Conservation (phyloP, 805 yeast genomes). For the Ogataea philodendri region DNA sequence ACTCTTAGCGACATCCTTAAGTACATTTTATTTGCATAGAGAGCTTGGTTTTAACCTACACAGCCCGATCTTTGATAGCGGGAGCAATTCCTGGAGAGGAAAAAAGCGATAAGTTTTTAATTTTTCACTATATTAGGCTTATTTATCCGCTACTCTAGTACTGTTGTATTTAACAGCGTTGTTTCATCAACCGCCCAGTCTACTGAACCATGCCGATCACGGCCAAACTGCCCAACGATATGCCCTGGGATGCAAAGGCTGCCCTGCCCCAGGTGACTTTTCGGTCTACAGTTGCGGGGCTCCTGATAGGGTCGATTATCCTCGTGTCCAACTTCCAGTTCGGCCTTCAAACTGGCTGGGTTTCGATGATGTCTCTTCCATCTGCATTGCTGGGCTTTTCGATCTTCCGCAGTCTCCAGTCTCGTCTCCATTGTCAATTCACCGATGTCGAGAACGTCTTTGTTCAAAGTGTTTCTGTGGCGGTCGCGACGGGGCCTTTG, state of each 20-base stretch:
- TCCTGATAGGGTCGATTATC: slow-evolving; percentile 82
- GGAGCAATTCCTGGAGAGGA: slow-evolving; percentile 1
- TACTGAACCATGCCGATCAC: slow-evolving; percentile 19
- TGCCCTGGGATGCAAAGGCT: slow-evolving; percentile 49
- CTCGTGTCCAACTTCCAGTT: slow-evolving; percentile 90
- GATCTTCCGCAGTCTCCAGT: slow-evolving; percentile 59
- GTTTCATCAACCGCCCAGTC: too few relatives aligned
- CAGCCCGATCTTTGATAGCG: slow-evolving; percentile 11
- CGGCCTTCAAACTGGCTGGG: slow-evolving; percentile 98
- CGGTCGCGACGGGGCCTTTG: slow-evolving; percentile 96
- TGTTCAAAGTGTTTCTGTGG: slow-evolving; percentile 90
- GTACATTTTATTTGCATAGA: slow-evolving; percentile 65
- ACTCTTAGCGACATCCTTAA: slow-evolving; percentile 87
- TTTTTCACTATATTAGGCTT: too few relatives aligned
- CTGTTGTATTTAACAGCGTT: too few relatives aligned
- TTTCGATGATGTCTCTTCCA: slow-evolving; percentile 97
- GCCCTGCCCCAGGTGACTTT: slow-evolving; percentile 63
- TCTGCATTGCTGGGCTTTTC: slow-evolving; percentile 88
- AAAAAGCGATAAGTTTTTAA: slow-evolving; percentile 8
- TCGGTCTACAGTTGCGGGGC: slow-evolving; percentile 72
- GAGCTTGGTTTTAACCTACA: slow-evolving; percentile 1
- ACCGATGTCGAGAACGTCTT: slow-evolving; percentile 94
- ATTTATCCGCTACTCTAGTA: too few relatives aligned
- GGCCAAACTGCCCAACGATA: slow-evolving; percentile 20
- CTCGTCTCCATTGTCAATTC: slow-evolving; percentile 41